Percentiles rank a stretch among this genome's conserved stretches.
phyloP scores from a whole-genome alignment of 345 rosid species.

The Eucalyptus erythrocorys region DNA sequence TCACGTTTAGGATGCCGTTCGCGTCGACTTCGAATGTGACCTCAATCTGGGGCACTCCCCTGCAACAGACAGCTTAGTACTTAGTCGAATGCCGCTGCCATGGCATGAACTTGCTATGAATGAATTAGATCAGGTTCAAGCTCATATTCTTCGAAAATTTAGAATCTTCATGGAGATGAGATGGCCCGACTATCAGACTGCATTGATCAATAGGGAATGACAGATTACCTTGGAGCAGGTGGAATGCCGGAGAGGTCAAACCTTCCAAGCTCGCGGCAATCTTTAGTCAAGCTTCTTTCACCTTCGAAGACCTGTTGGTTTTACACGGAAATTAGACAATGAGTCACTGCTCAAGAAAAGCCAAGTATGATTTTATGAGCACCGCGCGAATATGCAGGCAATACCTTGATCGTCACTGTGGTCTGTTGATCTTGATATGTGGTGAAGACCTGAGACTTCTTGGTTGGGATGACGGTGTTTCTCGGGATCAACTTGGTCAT shows the following conservation, averaged over 20 bases:
- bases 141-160: background rate
- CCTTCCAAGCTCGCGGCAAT: slow-evolving; percentile 74
- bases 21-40: slow-evolving; percentile 54
- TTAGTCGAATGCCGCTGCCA: background rate
- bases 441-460: slow-evolving; percentile 96
- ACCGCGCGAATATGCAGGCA: background rate
- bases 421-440: slow-evolving; percentile 99
- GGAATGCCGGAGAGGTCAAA: slow-evolving; percentile 78
- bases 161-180: background rate
- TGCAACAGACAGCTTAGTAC: slow-evolving; percentile 14
- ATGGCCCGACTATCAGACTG: background rate
- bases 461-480: slow-evolving; percentile 96
- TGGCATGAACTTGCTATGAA: background rate
- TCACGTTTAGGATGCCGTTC: slow-evolving; percentile 37
- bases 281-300: slow-evolving; percentile 96
- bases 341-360: background rate
- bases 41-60: slow-evolving; percentile 97
- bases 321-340: background rate
- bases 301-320: slow-evolving; percentile 77
- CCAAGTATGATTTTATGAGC: background rate
- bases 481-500: slow-evolving; percentile 99
- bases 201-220: background rate
- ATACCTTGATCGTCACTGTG: slow-evolving; percentile 84
- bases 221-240: slow-evolving; percentile 74
- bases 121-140: background rate